phyloP scores from a whole-genome alignment of 345 rosid species.

The Linum tenue region DNA sequence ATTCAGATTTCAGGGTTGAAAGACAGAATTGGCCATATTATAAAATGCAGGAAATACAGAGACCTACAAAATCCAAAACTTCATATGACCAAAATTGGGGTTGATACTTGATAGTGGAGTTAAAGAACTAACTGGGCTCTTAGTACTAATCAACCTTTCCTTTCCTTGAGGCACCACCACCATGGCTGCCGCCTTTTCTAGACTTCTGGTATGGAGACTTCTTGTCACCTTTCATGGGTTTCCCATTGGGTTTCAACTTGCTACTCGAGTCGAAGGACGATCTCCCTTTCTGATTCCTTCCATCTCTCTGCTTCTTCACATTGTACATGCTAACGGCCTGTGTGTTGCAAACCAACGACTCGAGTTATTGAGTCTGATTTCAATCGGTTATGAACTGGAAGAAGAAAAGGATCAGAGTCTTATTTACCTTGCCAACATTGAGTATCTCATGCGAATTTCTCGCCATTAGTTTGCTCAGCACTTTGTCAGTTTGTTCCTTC shows the following conservation, averaged over 20 bases:
- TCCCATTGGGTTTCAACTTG: slow-evolving; percentile 42
- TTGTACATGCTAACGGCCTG: slow-evolving; percentile 83
- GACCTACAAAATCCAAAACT: too few relatives aligned
- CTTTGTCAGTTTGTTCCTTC: slow-evolving; percentile 71
- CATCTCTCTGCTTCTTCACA: slow-evolving; percentile 46
- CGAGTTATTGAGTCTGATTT: background rate
- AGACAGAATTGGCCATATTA: too few relatives aligned
- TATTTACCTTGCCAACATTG: slow-evolving; percentile 62
- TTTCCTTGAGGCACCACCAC: slow-evolving; percentile 18
- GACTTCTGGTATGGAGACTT: slow-evolving; percentile 29
- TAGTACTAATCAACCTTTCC: slow-evolving; percentile 26
- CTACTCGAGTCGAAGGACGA: slow-evolving; percentile 23
- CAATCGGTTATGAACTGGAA: slow-evolving; percentile 2
- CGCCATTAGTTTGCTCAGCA: slow-evolving; percentile 69
- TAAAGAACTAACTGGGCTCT: too few relatives aligned
- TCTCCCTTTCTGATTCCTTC: slow-evolving; percentile 27
- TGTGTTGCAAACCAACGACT: slow-evolving; percentile 1
- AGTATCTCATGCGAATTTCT: slow-evolving; percentile 82
- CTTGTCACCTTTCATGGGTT: slow-evolving; percentile 18
- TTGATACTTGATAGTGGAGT: background rate
- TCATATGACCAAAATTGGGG: too few relatives aligned
- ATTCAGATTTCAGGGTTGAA: too few relatives aligned
- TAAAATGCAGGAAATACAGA: too few relatives aligned
- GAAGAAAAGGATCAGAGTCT: too few relatives aligned
- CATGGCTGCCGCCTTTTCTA: slow-evolving; percentile 21